Evolutionary conservation across 495 filamentous ascomycete species (phyloP).

Genomic region (Pseudotulostoma volvatum): DNA sequence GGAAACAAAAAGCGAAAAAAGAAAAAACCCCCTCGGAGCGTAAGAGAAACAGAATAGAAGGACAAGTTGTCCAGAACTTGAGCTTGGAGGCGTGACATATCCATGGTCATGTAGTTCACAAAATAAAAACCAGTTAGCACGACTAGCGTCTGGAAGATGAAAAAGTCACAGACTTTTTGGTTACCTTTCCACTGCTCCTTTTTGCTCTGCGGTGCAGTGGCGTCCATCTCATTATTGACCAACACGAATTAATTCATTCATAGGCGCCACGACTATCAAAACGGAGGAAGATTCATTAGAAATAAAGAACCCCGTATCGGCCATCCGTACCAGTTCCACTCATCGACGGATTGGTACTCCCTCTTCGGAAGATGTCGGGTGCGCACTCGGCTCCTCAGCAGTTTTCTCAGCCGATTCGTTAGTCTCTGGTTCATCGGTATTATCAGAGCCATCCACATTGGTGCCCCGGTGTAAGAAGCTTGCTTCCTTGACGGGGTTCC

Average conservation of each 20-base stretch:
- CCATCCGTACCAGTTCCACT: slow-evolving; percentile 1
- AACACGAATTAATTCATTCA: no score
- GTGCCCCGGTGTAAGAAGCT: slow-evolving; percentile 65
- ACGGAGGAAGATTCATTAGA: not conserved
- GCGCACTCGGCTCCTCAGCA: slow-evolving; percentile 23
- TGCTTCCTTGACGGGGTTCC: slow-evolving; percentile 74
- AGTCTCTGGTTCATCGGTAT: not conserved
- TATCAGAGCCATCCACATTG: slow-evolving; percentile 45
- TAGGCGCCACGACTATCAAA: no score
- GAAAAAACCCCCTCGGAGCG: no score
- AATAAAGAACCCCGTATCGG: not conserved
- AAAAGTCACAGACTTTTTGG: not conserved
- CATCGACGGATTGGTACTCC: slow-evolving; percentile 48
- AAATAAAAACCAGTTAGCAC: not conserved
- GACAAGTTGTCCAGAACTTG: no score
- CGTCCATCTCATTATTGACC: no score
- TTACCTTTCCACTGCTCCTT: not conserved
- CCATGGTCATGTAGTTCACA: no score
- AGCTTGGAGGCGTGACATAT: no score
- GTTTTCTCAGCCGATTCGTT: slow-evolving; percentile 21
- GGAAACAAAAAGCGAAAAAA: no score
- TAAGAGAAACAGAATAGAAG: no score
- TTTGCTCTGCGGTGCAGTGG: not conserved
- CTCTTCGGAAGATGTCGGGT: slow-evolving; percentile 33
- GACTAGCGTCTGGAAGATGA: not conserved